phyloP scores from a whole-genome alignment of 129 eudicot species.

The Centrapalus pauciflorus region DNA sequence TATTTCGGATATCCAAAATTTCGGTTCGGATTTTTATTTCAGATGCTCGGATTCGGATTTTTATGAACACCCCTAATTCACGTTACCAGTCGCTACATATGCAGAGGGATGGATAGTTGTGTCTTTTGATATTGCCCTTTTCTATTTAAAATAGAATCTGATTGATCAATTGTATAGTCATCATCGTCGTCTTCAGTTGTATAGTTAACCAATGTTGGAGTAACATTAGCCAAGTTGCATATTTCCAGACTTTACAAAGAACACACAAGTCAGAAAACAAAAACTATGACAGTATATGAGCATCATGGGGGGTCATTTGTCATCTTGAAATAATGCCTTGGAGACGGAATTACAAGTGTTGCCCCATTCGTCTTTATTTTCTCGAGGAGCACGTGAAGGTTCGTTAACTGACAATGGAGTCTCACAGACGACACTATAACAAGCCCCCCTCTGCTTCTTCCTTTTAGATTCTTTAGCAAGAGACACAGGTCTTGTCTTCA shows the following conservation, averaged over 20 bases:
- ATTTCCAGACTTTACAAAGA: constrained; percentile 12
- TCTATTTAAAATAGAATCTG: too few relatives aligned
- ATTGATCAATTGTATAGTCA: too few relatives aligned
- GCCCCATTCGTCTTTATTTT: constrained; percentile 27
- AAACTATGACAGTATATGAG: too few relatives aligned
- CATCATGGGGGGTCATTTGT: constrained; percentile 1
- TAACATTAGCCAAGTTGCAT: constrained; percentile 12
- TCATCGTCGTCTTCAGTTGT: too few relatives aligned
- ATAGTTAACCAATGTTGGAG: too few relatives aligned
- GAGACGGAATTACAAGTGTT: constrained; percentile 41
- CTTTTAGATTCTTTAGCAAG: constrained; percentile 39
- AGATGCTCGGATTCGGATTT: too few relatives aligned
- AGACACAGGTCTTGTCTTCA: constrained; percentile 31
- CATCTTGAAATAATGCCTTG: constrained; percentile 87
- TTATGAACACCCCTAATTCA: too few relatives aligned
- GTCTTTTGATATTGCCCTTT: too few relatives aligned
- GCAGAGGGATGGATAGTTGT: too few relatives aligned
- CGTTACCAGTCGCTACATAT: too few relatives aligned
- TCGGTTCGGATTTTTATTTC: too few relatives aligned
- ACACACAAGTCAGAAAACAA: constrained; percentile 12
- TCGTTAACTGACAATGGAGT: constrained; percentile 57
- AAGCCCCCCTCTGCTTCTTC: constrained; percentile 35
- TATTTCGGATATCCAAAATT: too few relatives aligned
- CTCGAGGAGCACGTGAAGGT: constrained; percentile 13
- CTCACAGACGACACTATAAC: constrained; percentile 68